Base-by-base conservation (phyloP, 2,329 filamentous ascomycete genomes). In the Tolypocladium tropicale region DNA sequence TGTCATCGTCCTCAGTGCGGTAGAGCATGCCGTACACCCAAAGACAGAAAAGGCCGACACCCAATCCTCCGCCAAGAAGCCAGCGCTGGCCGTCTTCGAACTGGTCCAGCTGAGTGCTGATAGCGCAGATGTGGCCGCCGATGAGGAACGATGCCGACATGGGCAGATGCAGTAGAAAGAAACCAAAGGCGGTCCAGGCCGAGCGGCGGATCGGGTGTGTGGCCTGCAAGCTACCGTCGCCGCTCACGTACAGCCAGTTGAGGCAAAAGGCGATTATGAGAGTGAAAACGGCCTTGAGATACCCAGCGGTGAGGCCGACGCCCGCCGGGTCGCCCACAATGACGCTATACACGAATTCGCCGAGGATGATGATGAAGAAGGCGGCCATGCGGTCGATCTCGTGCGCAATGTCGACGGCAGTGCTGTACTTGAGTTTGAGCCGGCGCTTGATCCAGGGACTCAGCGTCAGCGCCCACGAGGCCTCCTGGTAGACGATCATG, bases 291-390 rank as follows among this genome's bases (percentile, higher is more conserved):
- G 76, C 76, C 53, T 75, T 74, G 11, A 70, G 65, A 53, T 76
- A 72, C 4, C 72, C 69, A 1, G 68, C 53, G 28, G 75, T 77
- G 48, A 78, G 64, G 0, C 76, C 76, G 16, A 73, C 65, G 9
- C 73, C 76, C 1, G 76, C 74, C 48, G 75, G 74, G 32, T 73
- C 72, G 4, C 74, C 75, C 12, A 78, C 75, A 39, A 79, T 68
- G 51, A 78, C 75, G 56, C 71, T 71, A 57, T 77, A 78, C 18
- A 78, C 67, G 58, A 78, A 78, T 58, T 78, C 76, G 53, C 75
- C 76, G 0, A 79, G 70, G n/a, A 76, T 76, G 55, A 78, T 78
- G 58, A 79, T 78, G 63, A 75, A 78, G 58, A 79, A 78, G 16
- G 75, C 76, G 0, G 75, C 75, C 64, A 77, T 75, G 11, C 76